phyloP scores from a whole-genome alignment of 345 rosid genomes.

The Firmiana major region DNA sequence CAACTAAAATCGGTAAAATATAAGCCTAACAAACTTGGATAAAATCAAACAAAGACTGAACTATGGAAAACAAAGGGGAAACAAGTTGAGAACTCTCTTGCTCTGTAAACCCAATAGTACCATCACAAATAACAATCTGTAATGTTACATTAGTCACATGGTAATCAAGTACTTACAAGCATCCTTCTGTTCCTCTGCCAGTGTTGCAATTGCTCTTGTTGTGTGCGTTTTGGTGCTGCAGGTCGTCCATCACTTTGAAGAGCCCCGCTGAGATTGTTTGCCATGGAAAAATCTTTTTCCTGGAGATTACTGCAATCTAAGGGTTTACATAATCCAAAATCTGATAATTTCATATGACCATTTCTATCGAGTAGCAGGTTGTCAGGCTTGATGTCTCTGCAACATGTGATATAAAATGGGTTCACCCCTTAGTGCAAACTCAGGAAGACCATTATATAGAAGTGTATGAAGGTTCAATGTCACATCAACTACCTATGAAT shows the following conservation, averaged over 20 bases:
- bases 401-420: conserved; percentile 17
- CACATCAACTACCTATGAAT: conserved; percentile 74
- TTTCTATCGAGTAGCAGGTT: conserved; percentile 88
- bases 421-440: not conserved
- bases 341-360: conserved; percentile 96
- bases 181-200: conserved; percentile 97
- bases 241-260: conserved; percentile 77
- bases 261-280: conserved; percentile 60
- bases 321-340: conserved; percentile 96
- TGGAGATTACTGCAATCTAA: conserved; percentile 91
- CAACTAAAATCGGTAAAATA: conserved; percentile 1
- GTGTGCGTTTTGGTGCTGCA: conserved; percentile 75
- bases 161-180: conserved; percentile 59
- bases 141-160: conserved; percentile 8
- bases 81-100: not conserved
- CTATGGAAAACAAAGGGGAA: not conserved
- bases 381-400: conserved; percentile 98
- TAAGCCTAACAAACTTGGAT: not conserved
- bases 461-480: not conserved
- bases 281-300: conserved; percentile 81
- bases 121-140: not conserved
- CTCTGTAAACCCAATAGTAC: not conserved
- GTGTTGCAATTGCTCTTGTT: conserved; percentile 82
- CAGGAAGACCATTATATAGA: not conserved
- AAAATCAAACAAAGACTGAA: not conserved